These are phyloP conservation scores for Diphasiastrum complanatum DNA, from an alignment of 83 land plant species.

Conservation along the genomic window DNA sequence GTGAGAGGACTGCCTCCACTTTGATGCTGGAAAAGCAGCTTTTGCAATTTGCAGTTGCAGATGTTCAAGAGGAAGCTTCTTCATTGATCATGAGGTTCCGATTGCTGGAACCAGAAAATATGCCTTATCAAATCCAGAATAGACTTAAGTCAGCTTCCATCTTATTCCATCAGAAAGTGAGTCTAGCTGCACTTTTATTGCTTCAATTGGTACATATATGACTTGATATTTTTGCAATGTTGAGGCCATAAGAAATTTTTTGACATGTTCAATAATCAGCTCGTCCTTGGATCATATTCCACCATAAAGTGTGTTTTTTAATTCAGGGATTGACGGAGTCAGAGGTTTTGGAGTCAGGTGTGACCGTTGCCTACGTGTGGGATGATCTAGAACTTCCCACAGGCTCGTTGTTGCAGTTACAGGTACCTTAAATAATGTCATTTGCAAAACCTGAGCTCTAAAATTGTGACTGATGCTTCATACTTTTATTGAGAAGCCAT, in stretches of 20 bases:
- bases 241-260: background rate
- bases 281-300: background rate
- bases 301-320: background rate
- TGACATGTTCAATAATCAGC: background rate
- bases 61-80: conserved; percentile 61
- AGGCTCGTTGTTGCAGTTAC: conserved; percentile 56
- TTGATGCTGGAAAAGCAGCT: conserved; percentile 6
- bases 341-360: conserved; percentile 49
- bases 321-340: conserved; percentile 48
- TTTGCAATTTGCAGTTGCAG: conserved; percentile 48
- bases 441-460: background rate
- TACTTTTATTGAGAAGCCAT: too few species aligned
- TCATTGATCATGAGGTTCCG: conserved; percentile 54
- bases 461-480: too few species aligned
- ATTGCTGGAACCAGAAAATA: conserved; percentile 31
- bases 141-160: conserved; percentile 41
- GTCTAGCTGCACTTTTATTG: background rate
- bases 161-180: conserved; percentile 75
- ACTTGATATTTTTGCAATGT: background rate
- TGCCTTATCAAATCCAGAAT: conserved; percentile 88
- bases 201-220: background rate
- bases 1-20: background rate
- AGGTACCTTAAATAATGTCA: conserved; percentile 34
- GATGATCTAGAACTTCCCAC: conserved; percentile 66
- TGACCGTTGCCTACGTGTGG: conserved; percentile 69